These are phyloP conservation scores for Alternaria tenuissima DNA, from an alignment of 2,329 filamentous ascomycete species.

Conservation along the genomic window DNA sequence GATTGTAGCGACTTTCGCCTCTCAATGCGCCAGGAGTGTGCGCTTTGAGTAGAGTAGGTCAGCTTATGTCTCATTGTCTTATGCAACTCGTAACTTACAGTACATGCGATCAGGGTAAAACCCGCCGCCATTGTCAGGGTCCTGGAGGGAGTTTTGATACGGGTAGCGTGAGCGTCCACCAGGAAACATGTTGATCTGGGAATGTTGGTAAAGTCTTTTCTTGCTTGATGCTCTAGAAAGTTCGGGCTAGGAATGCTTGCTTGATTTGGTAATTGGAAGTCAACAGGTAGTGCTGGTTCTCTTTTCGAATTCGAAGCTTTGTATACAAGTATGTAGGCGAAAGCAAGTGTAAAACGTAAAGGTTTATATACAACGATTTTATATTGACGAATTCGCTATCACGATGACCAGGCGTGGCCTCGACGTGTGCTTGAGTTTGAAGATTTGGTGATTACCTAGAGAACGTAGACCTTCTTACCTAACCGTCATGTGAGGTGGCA, in stretches of 20 bases:
- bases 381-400: not conserved
- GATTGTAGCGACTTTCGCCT: slow-evolving; percentile 4
- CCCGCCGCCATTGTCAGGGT: slow-evolving; percentile 3
- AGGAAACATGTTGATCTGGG: slow-evolving; percentile 3
- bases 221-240: not conserved
- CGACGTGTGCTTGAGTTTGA: not conserved
- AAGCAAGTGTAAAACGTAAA: not conserved
- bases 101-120: slow-evolving; percentile 12
- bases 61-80: not conserved
- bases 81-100: not conserved
- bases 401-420: not conserved
- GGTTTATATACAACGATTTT: not conserved
- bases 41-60: not conserved
- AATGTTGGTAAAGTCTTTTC: not conserved
- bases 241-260: not conserved
- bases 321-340: not conserved
- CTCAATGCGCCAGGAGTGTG: not conserved
- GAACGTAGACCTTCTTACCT: not conserved
- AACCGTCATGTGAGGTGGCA: not conserved
- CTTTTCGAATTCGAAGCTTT: not conserved
- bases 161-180: slow-evolving; percentile 1
- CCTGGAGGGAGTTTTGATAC: not conserved
- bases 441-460: not conserved
- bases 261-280: not conserved
- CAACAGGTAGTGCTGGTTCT: not conserved